Evolutionary conservation across 2,329 filamentous ascomycete genomes (phyloP), one percentile per base, ranked within the genome.

Genomic region (Paraphaeosphaeria sporulosa): DNA sequence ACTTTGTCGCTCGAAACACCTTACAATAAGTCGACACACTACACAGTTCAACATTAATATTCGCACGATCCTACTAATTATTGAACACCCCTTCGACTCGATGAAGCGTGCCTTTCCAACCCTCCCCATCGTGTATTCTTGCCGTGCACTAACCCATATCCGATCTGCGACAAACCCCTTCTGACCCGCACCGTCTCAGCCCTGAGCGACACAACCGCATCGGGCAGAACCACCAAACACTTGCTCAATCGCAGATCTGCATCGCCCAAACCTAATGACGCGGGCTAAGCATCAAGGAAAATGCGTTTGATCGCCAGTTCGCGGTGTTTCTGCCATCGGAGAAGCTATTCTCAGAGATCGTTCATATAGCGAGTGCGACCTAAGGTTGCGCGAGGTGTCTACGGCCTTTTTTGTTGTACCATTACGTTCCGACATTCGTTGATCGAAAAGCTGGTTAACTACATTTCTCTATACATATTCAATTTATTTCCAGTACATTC

Each of bases 271-370:
- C 17, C 7, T 60, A 53, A 57, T 57, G 46, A 43, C 27, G 23
- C 48, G 36, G 60, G 55, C 23, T 51, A 15, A 5, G 25, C 25
- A 23, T 12, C 50, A 27, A 30, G 50, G 42, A 27, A 30, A n/a
- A 23, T 9, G 27, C 32, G 62, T 64, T 66, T 64, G 62, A 64
- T 64, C 59, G 57, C 38, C 55, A 51, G 51, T 27, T 57, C 59
- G 61, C 64, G 49, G 59, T 50, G 49, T 55, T 64, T 64, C n/a
- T n/a, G n/a, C n/a, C n/a, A n/a, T n/a, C n/a, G n/a, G n/a, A n/a
- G n/a, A n/a, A n/a, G 27, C 27, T 30, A 30, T 30, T 30, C 27
- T 30, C 8, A 30, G 27, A 4, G 27, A 30, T 30, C 8, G 27
- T 30, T 4, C 8, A 30, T 30, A 30, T 30, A 30, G 27, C 8